Conservation (phyloP, 164 flowering plant genomes). For the Malania oleifera region DNA sequence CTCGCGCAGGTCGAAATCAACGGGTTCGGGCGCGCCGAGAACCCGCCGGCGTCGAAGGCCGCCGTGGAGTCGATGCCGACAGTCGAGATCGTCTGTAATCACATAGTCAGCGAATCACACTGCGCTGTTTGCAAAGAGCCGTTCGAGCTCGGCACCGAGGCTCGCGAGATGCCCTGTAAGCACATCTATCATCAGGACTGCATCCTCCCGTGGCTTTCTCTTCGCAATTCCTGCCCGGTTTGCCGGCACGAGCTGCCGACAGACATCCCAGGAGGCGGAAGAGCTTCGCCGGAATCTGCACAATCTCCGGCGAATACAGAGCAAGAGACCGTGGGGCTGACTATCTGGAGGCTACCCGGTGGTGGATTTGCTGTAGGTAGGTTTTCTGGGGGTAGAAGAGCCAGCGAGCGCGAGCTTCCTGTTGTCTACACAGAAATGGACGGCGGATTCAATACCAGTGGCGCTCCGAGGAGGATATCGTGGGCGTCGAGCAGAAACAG, state of each 20-base stretch:
- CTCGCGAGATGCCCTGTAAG: conserved; percentile 81
- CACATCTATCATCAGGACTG: conserved; percentile 77
- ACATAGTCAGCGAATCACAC: conserved; percentile 39
- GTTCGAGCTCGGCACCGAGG: conserved; percentile 53
- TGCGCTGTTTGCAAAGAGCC: conserved; percentile 70
- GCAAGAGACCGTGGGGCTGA: conserved; percentile 49
- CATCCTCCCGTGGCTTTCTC: conserved; percentile 72
- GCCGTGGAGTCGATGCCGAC: conserved; percentile 69
- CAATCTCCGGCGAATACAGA: conserved; percentile 20
- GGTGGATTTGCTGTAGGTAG: conserved; percentile 90
- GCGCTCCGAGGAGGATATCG: conserved; percentile 45
- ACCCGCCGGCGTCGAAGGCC: conserved; percentile 68
- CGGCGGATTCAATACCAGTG: conserved; percentile 41
- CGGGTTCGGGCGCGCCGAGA: conserved; percentile 42
- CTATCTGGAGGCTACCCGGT: conserved; percentile 80
- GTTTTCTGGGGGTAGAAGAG: conserved; percentile 45
- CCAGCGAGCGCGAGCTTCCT: conserved; percentile 53
- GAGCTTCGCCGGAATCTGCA: conserved; percentile 16
- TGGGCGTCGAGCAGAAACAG: conserved; percentile 40
- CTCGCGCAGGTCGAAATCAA: conserved; percentile 59
- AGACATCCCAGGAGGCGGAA: conserved; percentile 16
- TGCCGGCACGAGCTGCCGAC: conserved; percentile 68
- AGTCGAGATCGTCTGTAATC: conserved; percentile 35
- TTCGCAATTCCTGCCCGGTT: conserved; percentile 72
- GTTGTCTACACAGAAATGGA: conserved; percentile 73